Conservation (phyloP, 2,329 filamentous ascomycete species). For the Calonectria honghensis region DNA sequence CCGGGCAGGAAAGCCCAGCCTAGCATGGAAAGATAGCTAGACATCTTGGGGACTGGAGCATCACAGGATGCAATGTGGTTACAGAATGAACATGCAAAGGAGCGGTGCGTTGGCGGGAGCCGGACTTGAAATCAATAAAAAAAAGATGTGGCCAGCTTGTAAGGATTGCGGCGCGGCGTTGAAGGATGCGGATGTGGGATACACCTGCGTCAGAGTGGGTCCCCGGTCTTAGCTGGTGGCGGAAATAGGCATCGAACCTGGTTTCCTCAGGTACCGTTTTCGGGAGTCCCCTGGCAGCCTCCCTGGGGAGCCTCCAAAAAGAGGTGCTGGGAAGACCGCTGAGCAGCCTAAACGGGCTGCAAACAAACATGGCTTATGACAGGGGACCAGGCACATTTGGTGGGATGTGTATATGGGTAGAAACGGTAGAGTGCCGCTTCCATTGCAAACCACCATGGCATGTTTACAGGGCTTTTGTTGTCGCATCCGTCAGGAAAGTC, state of each 20-base stretch:
- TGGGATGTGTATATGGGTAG: not conserved
- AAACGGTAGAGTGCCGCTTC: not conserved
- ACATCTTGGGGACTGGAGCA: slow-evolving; percentile 64
- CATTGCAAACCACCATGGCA: not conserved
- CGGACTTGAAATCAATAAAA: slow-evolving; percentile 16
- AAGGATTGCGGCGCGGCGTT: slow-evolving; percentile 28
- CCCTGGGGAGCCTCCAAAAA: not conserved
- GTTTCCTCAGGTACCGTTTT: slow-evolving; percentile 17
- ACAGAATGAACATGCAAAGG: slow-evolving; percentile 26
- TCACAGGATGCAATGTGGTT: slow-evolving; percentile 38
- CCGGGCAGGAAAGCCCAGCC: slow-evolving; percentile 75
- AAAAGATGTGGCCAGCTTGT: slow-evolving; percentile 39
- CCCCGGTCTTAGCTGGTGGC: slow-evolving; percentile 26
- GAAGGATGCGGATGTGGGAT: slow-evolving; percentile 30
- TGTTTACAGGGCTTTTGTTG: too few relatives aligned
- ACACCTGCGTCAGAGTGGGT: slow-evolving; percentile 55
- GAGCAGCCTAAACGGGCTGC: slow-evolving; percentile 6
- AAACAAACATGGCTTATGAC: slow-evolving; percentile 1
- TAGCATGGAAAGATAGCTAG: slow-evolving; percentile 70
- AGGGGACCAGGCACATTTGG: not conserved
- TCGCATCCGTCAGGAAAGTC: not conserved
- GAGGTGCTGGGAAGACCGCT: not conserved
- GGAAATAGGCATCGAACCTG: slow-evolving; percentile 18
- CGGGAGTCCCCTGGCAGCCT: not conserved
- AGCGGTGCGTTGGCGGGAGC: slow-evolving; percentile 1